Percentiles rank a stretch among this genome's conserved stretches.
phyloP scores from a whole-genome alignment of 164 flowering plant genomes.

The Liriodendron chinense region DNA sequence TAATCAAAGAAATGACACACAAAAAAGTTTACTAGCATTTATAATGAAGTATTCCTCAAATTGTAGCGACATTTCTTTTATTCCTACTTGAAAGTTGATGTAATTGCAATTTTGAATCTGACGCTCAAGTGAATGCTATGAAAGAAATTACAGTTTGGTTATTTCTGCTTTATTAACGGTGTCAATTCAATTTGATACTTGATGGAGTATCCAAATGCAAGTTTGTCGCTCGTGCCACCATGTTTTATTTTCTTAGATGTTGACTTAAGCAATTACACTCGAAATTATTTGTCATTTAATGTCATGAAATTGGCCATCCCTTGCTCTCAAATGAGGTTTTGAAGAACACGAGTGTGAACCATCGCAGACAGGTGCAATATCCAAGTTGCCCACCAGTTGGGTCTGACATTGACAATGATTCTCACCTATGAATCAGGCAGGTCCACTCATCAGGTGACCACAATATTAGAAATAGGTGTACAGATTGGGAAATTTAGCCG shows the following conservation, averaged over 20 bases:
- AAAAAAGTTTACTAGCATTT: background rate
- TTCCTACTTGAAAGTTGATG: background rate
- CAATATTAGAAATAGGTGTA: no score
- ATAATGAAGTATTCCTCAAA: background rate
- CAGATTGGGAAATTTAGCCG: no score
- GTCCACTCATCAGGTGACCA: no score
- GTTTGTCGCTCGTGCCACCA: background rate
- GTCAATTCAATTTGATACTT: background rate
- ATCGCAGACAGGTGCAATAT: no score
- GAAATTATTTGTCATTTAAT: no score
- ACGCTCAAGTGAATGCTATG: background rate
- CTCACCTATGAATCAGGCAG: no score
- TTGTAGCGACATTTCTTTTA: background rate
- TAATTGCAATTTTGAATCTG: background rate
- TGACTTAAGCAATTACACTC: no score
- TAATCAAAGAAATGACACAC: background rate
- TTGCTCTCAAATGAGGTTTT: no score
- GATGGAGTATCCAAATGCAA: background rate
- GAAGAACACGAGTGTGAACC: no score
- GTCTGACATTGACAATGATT: no score
- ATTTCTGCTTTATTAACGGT: background rate
- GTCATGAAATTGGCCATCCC: no score
- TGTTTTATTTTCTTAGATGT: background rate
- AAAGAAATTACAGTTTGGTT: background rate
- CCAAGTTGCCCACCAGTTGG: no score